These are phyloP conservation scores for Prunus dulcis DNA, from an alignment of 306 rosid genomes.

Conservation along the genomic window DNA sequence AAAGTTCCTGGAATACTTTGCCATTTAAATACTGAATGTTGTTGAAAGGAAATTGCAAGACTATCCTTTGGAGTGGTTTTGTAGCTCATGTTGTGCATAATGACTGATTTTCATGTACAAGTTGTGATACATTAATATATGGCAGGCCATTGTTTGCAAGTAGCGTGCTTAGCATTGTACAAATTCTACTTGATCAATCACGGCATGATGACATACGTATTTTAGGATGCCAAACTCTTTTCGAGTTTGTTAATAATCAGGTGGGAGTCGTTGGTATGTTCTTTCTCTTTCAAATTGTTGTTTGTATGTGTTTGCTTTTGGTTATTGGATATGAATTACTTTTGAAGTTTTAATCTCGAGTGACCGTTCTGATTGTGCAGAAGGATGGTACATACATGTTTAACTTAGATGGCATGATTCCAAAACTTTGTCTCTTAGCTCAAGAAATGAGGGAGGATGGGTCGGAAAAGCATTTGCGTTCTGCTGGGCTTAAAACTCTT, in stretches of 20 bases:
- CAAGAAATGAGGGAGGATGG: constrained; percentile 61
- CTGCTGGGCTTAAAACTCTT: constrained; percentile 57
- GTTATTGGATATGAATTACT: background rate
- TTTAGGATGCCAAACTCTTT: constrained; percentile 66
- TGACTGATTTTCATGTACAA: background rate
- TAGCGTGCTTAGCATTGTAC: constrained; percentile 61
- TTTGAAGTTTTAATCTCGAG: constrained; percentile 8
- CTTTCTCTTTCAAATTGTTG: constrained; percentile 17
- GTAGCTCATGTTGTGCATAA: background rate
- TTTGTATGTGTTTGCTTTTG: background rate
- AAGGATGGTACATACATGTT: constrained; percentile 74
- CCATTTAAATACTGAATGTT: background rate
- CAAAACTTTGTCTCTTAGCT: constrained; percentile 55
- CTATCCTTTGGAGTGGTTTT: background rate
- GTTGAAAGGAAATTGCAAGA: background rate
- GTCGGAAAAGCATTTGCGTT: constrained; percentile 34
- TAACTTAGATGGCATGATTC: constrained; percentile 57
- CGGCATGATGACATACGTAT: constrained; percentile 57
- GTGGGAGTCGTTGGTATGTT: constrained; percentile 41
- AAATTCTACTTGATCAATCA: constrained; percentile 67
- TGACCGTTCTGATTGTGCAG: constrained; percentile 35
- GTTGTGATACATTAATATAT: constrained; percentile 16
- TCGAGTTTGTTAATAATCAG: constrained; percentile 70
- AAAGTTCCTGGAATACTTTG: background rate
- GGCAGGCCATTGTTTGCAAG: constrained; percentile 78